A percentile compares a stretch with the other conserved stretches of the same genome.
These are phyloP conservation scores for Pseudogymnoascus sp. DNA, from an alignment of 2,329 filamentous ascomycete genomes.

Conservation along the genomic window DNA sequence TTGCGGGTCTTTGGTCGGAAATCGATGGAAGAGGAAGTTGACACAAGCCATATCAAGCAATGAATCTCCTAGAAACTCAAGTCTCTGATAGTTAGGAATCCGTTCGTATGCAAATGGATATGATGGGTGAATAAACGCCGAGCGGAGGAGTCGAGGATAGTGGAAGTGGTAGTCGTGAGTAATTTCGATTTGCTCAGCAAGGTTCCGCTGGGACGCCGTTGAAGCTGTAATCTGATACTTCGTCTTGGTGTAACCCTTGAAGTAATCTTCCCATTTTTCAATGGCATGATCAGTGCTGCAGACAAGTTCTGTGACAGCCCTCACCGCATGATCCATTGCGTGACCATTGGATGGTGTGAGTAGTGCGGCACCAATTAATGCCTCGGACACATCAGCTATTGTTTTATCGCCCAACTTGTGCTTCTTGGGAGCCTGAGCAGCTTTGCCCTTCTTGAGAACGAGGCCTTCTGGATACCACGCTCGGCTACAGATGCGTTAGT, in stretches of 20 bases:
- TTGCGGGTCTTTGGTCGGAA: constrained; percentile 77
- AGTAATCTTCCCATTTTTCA: constrained; percentile 66
- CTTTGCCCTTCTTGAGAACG: constrained; percentile 66
- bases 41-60: constrained; percentile 81
- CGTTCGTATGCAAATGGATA: constrained; percentile 66
- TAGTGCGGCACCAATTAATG: constrained; percentile 81
- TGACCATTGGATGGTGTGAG: constrained; percentile 37
- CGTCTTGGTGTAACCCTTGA: constrained; percentile 58
- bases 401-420: constrained; percentile 80
- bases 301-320: constrained; percentile 63
- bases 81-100: constrained; percentile 81
- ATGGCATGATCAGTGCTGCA: constrained; percentile 63
- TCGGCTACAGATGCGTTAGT: constrained; percentile 38
- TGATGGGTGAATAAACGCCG: constrained; percentile 83
- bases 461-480: constrained; percentile 85
- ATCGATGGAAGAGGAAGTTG: constrained; percentile 70
- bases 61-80: constrained; percentile 88
- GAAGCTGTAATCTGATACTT: constrained; percentile 58
- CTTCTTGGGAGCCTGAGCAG: constrained; percentile 43
- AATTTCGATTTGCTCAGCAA: constrained; percentile 57
- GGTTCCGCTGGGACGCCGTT: constrained; percentile 61
- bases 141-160: constrained; percentile 68
- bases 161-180: constrained; percentile 59
- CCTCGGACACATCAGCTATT: constrained; percentile 90
- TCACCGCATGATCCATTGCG: constrained; percentile 51